phyloP scores from a whole-genome alignment of 1,139 yeast species.

The Wickerhamiella infanticola region DNA sequence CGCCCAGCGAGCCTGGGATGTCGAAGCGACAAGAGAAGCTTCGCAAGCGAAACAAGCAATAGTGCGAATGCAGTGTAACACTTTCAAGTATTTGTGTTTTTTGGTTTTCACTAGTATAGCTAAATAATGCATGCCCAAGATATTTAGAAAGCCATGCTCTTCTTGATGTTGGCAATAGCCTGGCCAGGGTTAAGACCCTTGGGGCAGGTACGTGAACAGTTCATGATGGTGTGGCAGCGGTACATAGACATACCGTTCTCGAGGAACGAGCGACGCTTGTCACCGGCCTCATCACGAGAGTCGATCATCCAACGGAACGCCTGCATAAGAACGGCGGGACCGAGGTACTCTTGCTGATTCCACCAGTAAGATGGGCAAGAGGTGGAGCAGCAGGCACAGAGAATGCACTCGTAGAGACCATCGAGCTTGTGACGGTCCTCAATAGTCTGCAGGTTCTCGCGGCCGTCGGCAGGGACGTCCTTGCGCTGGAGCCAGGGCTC shows the following conservation, averaged over 20 bases:
- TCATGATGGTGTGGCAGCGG: conserved; percentile 98
- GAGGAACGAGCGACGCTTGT: conserved; percentile 69
- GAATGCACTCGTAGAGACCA: conserved; percentile 92
- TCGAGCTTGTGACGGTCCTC: conserved; percentile 94
- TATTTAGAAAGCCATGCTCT: conserved; percentile 70
- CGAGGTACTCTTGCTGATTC: conserved; percentile 97
- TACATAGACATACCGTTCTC: conserved; percentile 95
- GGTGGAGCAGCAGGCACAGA: conserved; percentile 98
- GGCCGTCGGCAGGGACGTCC: conserved; percentile 70
- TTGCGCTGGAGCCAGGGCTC: conserved; percentile 92
- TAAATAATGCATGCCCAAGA: neutral
- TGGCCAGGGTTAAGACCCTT: conserved; percentile 97
- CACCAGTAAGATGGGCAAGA: conserved; percentile 99
- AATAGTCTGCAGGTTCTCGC: conserved; percentile 80
- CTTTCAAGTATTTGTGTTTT: neutral
- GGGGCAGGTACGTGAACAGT: conserved; percentile 96
- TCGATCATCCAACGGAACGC: conserved; percentile 98
- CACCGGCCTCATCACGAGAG: conserved; percentile 86
- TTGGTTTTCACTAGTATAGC: neutral
- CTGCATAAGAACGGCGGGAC: conserved; percentile 98
- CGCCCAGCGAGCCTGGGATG: conserved; percentile 3
- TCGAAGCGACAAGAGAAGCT: conserved; percentile 41
- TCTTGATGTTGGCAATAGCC: conserved; percentile 96
- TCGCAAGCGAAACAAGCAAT: conserved; percentile 34
- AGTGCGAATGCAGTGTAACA: too few species aligned